Base-by-base conservation (phyloP, 2,329 filamentous ascomycete species). In the Pseudogymnoascus sp. region DNA sequence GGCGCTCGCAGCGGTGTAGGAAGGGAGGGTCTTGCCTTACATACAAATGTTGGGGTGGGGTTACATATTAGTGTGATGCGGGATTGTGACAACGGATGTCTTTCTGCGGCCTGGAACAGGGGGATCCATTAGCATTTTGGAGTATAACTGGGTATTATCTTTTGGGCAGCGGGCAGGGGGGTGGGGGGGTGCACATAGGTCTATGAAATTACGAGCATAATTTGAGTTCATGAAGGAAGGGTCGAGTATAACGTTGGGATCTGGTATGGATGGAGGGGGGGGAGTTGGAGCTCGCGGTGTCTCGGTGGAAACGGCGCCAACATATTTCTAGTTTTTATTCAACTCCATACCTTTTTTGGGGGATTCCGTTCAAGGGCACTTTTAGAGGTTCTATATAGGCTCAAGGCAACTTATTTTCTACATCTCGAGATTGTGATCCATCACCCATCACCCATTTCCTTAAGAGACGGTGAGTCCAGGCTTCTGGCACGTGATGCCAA, bases 101-200 rank as follows among this genome's bases (percentile, higher is more conserved):
- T 12, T 29, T n/a, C 23, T 29, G 23, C 14, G 23, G 29, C 45
- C 7, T 11, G 23, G 14, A 54, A 60, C 29, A 60, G 31, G 57
- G 31, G 57, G 16, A 14, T n/a, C 12, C 6, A 4, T 11, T 4
- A 16, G 29, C 29, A 60, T 34, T 18, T 60, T 60, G 54, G 54
- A 60, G 54, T 60, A 60, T 60, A 60, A 51, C 45, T 51, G 45
- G 45, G 45, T 51, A 51, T 51, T 29, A 42, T 39, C n/a, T 18
- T 51, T 51, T 51, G 45, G 42, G 21, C 21, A 51, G 23, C 42
- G 21, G 21, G 42, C 11, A 11, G 18, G 18, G 40, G 2, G 6
- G 18, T 21, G 42, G 18, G 5, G 5, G 12, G 12, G 18, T 47
- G 42, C 42, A 47, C 42, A 26, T 47, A 47, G 42, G 42, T 47